Evolutionary conservation across 345 rosid genomes (phyloP), one percentile per base, ranked within the genome.

Genomic region (Angophora floribunda): DNA sequence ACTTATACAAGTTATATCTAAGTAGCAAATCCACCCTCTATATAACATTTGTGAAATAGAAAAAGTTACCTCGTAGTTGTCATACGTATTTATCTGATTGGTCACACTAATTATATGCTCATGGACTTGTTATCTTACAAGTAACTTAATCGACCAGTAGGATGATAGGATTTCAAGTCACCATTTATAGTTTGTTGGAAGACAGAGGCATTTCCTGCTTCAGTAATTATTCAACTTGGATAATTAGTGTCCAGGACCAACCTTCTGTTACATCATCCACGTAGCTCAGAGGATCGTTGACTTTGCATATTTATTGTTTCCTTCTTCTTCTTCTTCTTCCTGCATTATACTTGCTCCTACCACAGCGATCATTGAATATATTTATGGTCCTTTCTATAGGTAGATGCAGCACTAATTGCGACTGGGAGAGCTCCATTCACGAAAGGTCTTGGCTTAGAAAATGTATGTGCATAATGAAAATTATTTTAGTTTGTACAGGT

Each of bases 341-440:
- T 75, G 84, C 49, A 63, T 65, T 65, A 15, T 86, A 44, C 22
- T 51, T 45, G 24, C 13, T 86, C 15, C 30, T 86, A 51, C 32
- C 36, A 21, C 0, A 9, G 59, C 36, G n/a, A 47, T 87, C 11
- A 7, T 88, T 85, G 2, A 75, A 3, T 36, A 10, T 75, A 6
- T 78, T 51, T 47, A 82, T 89, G 91, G 75, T 82, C 88, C 87
- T 86, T 88, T 61, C 86, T 91, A 44, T 90, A 98, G 99, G 98
- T 97, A 85, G 99, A 98, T 93, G 96, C 99, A 47, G 99, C 99
- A 89, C 91, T 98, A 55, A 98, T 98, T 93, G 99, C 99, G 51
- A 98, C 99, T 85, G 99, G 99, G 91, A 93, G 99, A 91, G 99
- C 99, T 88, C 99, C 99, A 87, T 98, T 96, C 92, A 98, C 99